Percentiles rank a stretch among this genome's conserved stretches.
phyloP scores from a whole-genome alignment of 768 basidiomycete species.

The Dacryopinax primogenitus region DNA sequence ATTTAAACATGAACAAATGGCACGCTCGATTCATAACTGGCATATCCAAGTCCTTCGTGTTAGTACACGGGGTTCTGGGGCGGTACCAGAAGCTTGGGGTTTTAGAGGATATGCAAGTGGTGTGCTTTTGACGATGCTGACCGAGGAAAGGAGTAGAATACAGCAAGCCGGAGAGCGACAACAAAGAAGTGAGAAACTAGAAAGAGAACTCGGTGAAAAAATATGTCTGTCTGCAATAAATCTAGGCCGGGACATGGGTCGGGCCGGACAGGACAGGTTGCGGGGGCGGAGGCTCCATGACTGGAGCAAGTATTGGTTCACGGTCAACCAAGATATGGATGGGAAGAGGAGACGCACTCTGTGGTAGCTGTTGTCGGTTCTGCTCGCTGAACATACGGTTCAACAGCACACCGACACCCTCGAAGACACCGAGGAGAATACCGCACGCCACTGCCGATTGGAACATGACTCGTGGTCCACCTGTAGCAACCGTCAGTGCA shows the following conservation, averaged over 20 bases:
- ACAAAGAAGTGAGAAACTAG: not conserved
- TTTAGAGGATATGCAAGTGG: slow-evolving; percentile 7
- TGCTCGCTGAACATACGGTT: slow-evolving; percentile 78
- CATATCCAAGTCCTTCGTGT: too few species aligned
- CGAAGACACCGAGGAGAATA: slow-evolving; percentile 85
- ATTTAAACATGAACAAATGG: too few species aligned
- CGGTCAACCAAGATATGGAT: not conserved
- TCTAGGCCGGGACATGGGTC: not conserved
- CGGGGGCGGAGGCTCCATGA: slow-evolving; percentile 7
- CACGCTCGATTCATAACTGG: too few species aligned
- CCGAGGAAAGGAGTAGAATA: slow-evolving; percentile 7
- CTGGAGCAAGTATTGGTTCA: not conserved
- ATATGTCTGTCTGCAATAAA: not conserved
- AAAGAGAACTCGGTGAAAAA: not conserved
- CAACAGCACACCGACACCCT: slow-evolving; percentile 88
- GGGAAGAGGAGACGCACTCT: slow-evolving; percentile 39
- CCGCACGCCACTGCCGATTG: slow-evolving; percentile 93
- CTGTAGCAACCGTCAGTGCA: slow-evolving; percentile 31
- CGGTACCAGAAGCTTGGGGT: too few species aligned
- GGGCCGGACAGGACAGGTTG: not conserved
- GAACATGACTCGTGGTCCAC: slow-evolving; percentile 81
- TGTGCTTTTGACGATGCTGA: slow-evolving; percentile 9
- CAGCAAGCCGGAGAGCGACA: slow-evolving; percentile 5
- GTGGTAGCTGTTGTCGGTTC: slow-evolving; percentile 65
- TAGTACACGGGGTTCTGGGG: too few species aligned